Base-by-base conservation (phyloP, 2,329 filamentous ascomycete genomes). In the Hymenoscyphus infarciens region DNA sequence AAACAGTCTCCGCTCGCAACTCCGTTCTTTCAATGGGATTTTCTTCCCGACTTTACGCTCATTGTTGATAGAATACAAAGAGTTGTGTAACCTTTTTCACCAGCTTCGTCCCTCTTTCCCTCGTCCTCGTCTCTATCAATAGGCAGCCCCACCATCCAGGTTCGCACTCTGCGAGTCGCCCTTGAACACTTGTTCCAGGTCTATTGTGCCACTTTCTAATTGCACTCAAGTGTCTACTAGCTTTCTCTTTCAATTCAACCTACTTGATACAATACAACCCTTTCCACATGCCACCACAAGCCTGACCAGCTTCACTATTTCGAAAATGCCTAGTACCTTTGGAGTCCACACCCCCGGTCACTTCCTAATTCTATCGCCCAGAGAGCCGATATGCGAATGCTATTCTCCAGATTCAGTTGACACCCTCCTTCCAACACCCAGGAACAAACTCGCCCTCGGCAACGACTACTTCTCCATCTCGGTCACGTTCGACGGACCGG, bases 401-500 rank as follows among this genome's bases (percentile, higher is more conserved):
- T 19, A n/a, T 6, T 60, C 58, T 15, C 58, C 58, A 13, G 45
- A 8, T 8, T 53, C 45, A 10, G 27, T 55, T 22, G 58, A 54
- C 11, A 60, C 25, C n/a, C 16, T 60, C 31, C 27, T 27, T 31
- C n/a, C 45, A 35, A 42, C 58, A 5, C 15, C 27, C 3, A 33
- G 16, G n/a, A 19, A 15, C 31, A n/a, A 39, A 7, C 8, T 13
- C 7, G 11, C 27, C 3, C 8, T 25, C 29, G 5, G 13, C 45
- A 35, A 15, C 7, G 58, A 60, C 13, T 60, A 54, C 49, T 60
- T 60, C n/a, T 60, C 58, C n/a, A 54, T 60, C 19, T 49, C 58
- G 1, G 19, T 55, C 5, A 25, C 3, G 15, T 54, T 54, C 45
- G 58, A 60, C 33, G 58, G 58, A 2, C 29, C 22, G 16, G 16